These are phyloP conservation scores for Blechomonas ayalai DNA, from an alignment of 208 protist species.

Conservation along the genomic window DNA sequence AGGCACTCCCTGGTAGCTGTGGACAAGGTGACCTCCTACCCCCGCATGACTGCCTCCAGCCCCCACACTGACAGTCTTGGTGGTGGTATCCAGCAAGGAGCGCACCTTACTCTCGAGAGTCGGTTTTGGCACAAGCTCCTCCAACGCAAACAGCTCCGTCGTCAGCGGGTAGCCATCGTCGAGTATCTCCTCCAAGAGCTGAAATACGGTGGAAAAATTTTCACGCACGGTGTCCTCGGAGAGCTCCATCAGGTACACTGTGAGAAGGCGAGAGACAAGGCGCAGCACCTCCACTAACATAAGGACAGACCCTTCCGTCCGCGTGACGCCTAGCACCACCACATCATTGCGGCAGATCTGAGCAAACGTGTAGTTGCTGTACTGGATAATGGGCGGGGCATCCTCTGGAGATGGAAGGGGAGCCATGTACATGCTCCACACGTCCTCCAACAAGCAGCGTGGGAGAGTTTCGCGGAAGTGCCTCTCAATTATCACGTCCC, in stretches of 20 bases:
- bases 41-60: constrained; percentile 2
- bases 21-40: background rate
- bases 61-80: too few species aligned
- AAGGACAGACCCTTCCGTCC: constrained; percentile 62
- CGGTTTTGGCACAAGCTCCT: constrained; percentile 82
- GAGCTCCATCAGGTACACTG: constrained; percentile 70
- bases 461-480: constrained; percentile 69
- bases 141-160: constrained; percentile 72
- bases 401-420: constrained; percentile 20
- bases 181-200: constrained; percentile 89
- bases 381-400: constrained; percentile 42
- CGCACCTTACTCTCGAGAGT: constrained; percentile 79
- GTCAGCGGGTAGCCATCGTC: constrained; percentile 90
- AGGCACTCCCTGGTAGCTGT: constrained; percentile 19
- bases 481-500: constrained; percentile 87
- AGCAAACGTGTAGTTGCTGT: constrained; percentile 56
- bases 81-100: constrained; percentile 47
- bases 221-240: constrained; percentile 76
- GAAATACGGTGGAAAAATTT: constrained; percentile 89
- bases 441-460: constrained; percentile 57
- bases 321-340: constrained; percentile 57
- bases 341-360: constrained; percentile 68
- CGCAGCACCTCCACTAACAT: constrained; percentile 72
- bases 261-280: constrained; percentile 50
- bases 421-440: constrained; percentile 62